phyloP scores from a whole-genome alignment of 1,284 basidiomycete genomes.

The Erythrobasidium hasegawianum region DNA sequence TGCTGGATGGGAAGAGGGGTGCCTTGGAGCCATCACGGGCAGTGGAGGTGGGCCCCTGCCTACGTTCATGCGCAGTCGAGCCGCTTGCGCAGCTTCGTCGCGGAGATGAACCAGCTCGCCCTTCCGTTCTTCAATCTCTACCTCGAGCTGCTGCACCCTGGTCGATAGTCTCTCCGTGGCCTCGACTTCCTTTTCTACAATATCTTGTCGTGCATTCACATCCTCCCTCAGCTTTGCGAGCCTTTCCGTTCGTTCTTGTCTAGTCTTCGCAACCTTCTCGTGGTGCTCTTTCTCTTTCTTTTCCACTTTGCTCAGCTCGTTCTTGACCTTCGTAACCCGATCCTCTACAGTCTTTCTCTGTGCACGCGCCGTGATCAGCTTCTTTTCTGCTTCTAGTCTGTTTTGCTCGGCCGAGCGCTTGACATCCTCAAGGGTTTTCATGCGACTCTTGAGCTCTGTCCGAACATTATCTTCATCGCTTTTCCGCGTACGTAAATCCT shows the following conservation, averaged over 20 bases:
- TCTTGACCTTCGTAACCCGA: constrained; percentile 63
- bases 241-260: constrained; percentile 51
- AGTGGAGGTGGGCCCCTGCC: constrained; percentile 6
- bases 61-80: constrained; percentile 27
- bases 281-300: constrained; percentile 44
- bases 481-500: constrained; percentile 68
- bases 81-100: constrained; percentile 34
- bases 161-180: constrained; percentile 60
- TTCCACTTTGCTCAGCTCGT: constrained; percentile 64
- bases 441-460: constrained; percentile 70
- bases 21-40: neutral
- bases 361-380: constrained; percentile 65
- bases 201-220: constrained; percentile 46
- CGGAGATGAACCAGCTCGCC: constrained; percentile 37
- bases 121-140: constrained; percentile 43
- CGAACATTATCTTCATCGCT: constrained; percentile 76
- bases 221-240: constrained; percentile 48
- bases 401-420: constrained; percentile 74
- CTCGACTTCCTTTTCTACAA: constrained; percentile 46
- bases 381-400: constrained; percentile 81
- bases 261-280: constrained; percentile 55
- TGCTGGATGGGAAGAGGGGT: neutral
- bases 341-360: constrained; percentile 63
- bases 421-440: constrained; percentile 79
- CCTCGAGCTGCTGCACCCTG: constrained; percentile 67